Evolutionary conservation across 1,284 basidiomycete species (phyloP), one percentile per base, ranked within the genome.

Genomic region (Fomitopsis betulina): DNA sequence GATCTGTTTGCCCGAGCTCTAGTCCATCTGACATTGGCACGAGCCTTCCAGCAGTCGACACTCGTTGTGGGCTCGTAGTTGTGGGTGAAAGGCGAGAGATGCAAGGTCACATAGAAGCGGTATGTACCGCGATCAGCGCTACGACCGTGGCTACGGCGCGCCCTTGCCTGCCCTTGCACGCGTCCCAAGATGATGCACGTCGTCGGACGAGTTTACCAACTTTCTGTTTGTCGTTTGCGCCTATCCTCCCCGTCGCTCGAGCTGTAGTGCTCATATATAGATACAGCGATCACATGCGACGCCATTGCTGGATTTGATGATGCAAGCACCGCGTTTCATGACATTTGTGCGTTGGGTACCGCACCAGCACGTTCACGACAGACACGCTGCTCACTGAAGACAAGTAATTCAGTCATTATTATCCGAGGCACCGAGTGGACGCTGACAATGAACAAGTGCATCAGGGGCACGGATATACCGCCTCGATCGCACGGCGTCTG

Each of bases 21-120:
- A 54, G 57, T 21, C 39, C 35, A 21, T 58, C 53, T n/a, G 57
- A 51, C 57, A 58, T 58, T 53, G 32, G 51, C 53, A 19, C 19
- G 35, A 53, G 7, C 12, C 23, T n/a, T 2, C 25, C 6, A 37
- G 38, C n/a, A 21, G 33, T 38, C 4, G 32, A 35, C 9, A 15
- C 52, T 1, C 19, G 45, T 23, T 47, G 25, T 21, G 23, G 42
- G 25, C 45, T 30, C 23, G 45, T 27, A 15, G 13, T 3, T 17
- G 9, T 12, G 8, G 35, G 8, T 9, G 35, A 15, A 30, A 47
- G 23, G 23, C 19, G 45, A 7, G 25, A 13, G 45, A 47, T 12
- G 25, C n/a, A 21, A 10, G 45, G 25, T 12, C 23, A 47, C 45
- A 47, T 47, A 27, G 25, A 47, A 47, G 45, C 13, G 27, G 45